These are phyloP conservation scores for Ilex aquifolium DNA, from an alignment of 257 asterid species.

Conservation along the genomic window DNA sequence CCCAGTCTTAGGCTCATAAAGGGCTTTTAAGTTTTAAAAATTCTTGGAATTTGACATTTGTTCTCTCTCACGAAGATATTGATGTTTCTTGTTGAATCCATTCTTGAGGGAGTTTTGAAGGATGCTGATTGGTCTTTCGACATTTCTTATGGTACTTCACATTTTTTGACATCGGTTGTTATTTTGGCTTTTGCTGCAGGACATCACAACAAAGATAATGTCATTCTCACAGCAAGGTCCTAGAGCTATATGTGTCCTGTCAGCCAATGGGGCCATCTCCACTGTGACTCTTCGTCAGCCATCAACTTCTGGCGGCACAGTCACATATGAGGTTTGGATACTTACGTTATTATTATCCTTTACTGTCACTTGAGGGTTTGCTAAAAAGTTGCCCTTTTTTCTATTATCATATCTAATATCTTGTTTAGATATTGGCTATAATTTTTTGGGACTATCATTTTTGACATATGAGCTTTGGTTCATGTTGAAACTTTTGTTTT, in stretches of 20 bases:
- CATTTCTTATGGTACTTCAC: neutral
- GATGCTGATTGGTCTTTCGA: too few species aligned
- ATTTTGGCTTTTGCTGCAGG: constrained; percentile 38
- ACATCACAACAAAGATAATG: constrained; percentile 55
- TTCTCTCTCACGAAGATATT: neutral
- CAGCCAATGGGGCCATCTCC: constrained; percentile 70
- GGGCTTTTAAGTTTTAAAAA: neutral
- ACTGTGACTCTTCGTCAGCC: constrained; percentile 54
- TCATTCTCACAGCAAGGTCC: constrained; percentile 60
- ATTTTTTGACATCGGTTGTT: too few species aligned
- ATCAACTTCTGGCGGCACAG: constrained; percentile 61
- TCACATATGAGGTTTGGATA: constrained; percentile 67
- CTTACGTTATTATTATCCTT: too few species aligned
- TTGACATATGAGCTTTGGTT: neutral
- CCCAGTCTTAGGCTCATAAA: neutral
- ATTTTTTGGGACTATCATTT: neutral
- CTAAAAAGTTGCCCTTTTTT: neutral
- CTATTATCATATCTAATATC: too few species aligned
- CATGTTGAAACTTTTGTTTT: neutral
- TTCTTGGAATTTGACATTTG: too few species aligned
- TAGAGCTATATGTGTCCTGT: constrained; percentile 55
- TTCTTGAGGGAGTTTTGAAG: too few species aligned
- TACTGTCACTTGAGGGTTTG: neutral
- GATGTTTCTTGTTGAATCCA: too few species aligned
- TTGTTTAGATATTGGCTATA: neutral